Percentiles rank a stretch among this genome's conserved stretches.
Evolutionary conservation across 192 early-diverging fungal genomes (phyloP).

Genomic region (Phycomyces nitens): DNA sequence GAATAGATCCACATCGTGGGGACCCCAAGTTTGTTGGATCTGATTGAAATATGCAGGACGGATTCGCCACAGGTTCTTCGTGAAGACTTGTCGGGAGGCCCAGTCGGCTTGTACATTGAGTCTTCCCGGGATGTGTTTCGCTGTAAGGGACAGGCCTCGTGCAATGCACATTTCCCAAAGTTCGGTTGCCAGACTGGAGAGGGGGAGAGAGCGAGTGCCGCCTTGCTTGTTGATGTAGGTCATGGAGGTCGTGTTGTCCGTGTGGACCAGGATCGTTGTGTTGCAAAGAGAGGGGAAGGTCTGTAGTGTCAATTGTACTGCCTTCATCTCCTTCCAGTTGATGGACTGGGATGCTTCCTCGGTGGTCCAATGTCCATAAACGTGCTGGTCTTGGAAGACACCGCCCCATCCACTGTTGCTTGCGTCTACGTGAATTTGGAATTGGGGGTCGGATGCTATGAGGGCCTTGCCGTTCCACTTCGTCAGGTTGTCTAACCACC

Average conservation of each 20-base stretch:
- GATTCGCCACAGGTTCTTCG: constrained; percentile 8
- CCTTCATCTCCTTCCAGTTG: constrained; percentile 31
- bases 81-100: not conserved
- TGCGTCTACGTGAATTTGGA: constrained; percentile 27
- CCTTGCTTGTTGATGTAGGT: constrained; percentile 18
- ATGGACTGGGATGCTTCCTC: constrained; percentile 17
- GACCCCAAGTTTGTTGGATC: not conserved
- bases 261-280: not conserved
- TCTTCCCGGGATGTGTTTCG: constrained; percentile 1
- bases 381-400: not conserved
- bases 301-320: constrained; percentile 2
- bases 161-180: constrained; percentile 4
- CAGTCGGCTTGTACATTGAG: too few relatives aligned
- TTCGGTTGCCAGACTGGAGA: constrained; percentile 19
- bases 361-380: constrained; percentile 18
- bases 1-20: constrained; percentile 16
- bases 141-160: not conserved
- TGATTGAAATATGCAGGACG: not conserved
- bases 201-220: constrained; percentile 8
- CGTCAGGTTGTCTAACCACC: constrained; percentile 5
- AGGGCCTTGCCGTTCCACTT: constrained; percentile 26
- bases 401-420: constrained; percentile 26
- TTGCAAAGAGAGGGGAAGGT: not conserved
- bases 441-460: constrained; percentile 9
- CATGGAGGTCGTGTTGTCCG: constrained; percentile 5